Conservation (phyloP, 2,329 filamentous ascomycete species). For the Botryotinia narcissicola region DNA sequence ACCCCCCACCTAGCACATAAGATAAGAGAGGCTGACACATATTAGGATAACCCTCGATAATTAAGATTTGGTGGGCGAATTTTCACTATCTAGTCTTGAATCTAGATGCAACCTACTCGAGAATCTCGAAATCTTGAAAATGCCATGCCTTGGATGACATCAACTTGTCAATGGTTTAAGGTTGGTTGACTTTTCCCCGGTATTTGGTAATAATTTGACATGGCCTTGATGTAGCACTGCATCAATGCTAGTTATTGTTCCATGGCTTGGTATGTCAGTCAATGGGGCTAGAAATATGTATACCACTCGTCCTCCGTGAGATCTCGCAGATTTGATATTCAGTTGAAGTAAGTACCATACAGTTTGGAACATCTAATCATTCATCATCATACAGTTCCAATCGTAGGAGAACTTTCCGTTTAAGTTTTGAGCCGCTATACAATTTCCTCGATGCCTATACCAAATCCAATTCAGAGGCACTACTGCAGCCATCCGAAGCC, state of each 20-base stretch:
- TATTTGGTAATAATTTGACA: neutral
- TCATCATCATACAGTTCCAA: neutral
- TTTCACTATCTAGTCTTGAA: neutral
- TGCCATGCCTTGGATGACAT: neutral
- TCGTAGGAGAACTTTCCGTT: neutral
- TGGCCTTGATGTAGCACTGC: neutral
- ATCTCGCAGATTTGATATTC: neutral
- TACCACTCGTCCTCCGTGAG: neutral
- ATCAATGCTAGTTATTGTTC: neutral
- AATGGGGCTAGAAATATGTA: neutral
- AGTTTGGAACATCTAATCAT: neutral
- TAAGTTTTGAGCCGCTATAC: neutral
- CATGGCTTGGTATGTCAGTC: neutral
- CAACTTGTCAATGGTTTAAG: neutral
- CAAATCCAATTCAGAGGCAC: neutral
- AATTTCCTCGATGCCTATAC: conserved; percentile 6
- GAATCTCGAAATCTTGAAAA: neutral
- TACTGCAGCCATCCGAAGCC: conserved; percentile 4
- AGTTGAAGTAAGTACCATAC: neutral
- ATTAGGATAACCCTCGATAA: neutral
- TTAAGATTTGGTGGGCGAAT: neutral
- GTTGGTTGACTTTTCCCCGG: neutral
- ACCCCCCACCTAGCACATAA: neutral
- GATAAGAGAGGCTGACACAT: neutral
- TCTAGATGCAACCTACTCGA: neutral